phyloP scores from a whole-genome alignment of 2,329 filamentous ascomycete genomes.

The Penicillium sp. region DNA sequence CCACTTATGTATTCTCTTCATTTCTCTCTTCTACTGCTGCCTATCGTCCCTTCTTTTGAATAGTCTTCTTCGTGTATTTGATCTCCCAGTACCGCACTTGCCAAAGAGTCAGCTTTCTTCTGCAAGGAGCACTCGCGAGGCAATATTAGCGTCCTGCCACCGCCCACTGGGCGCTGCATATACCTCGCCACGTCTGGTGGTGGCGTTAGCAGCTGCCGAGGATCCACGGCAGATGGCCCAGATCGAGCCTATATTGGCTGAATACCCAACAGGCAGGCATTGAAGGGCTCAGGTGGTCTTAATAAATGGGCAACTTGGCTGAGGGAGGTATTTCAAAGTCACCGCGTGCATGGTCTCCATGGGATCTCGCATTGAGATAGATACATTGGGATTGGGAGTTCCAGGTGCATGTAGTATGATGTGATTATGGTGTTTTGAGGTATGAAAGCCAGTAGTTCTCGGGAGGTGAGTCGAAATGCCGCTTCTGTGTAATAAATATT shows the following conservation, averaged over 20 bases:
- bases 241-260: constrained; percentile 13
- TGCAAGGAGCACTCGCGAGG: constrained; percentile 11
- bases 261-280: constrained; percentile 25
- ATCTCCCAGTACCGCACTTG: constrained; percentile 13
- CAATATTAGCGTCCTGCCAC: constrained; percentile 14
- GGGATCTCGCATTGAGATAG: background rate
- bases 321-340: constrained; percentile 7
- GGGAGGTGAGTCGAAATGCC: too few species aligned
- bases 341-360: constrained; percentile 5
- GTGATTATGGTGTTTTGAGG: too few species aligned
- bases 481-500: too few species aligned
- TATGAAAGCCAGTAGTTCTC: too few species aligned
- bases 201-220: constrained; percentile 18
- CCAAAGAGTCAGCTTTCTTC: constrained; percentile 10
- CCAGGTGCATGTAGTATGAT: background rate
- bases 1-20: too few species aligned
- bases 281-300: constrained; percentile 18
- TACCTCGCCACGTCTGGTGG: constrained; percentile 17
- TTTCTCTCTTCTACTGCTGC: too few species aligned
- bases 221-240: constrained; percentile 12
- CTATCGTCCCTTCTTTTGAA: constrained; percentile 24
- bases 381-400: background rate
- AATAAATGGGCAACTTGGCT: constrained; percentile 13
- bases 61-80: constrained; percentile 16
- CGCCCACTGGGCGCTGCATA: constrained; percentile 23